Percentiles rank a stretch among this genome's conserved stretches.
phyloP scores from a whole-genome alignment of 257 asterid genomes.

The Echium plantagineum region DNA sequence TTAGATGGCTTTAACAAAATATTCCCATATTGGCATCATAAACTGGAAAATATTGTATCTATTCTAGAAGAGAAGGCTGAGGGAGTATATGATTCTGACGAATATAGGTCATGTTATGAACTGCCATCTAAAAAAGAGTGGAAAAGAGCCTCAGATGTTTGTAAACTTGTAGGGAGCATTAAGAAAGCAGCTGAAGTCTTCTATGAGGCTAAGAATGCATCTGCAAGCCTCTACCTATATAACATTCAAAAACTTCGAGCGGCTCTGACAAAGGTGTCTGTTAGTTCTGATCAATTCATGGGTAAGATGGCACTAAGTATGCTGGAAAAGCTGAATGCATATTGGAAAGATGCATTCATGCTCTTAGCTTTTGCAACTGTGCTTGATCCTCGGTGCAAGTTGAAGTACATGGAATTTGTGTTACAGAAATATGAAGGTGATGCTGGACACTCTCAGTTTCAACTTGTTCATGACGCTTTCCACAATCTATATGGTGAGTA shows the following conservation, averaged over 20 bases:
- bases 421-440: background rate
- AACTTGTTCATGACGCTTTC: background rate
- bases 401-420: constrained; percentile 1
- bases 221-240: background rate
- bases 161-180: too few species aligned
- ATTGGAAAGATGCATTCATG: background rate
- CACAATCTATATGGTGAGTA: background rate
- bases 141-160: too few species aligned
- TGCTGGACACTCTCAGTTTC: background rate
- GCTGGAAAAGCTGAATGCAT: background rate
- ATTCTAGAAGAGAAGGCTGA: too few species aligned
- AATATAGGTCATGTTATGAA: too few species aligned
- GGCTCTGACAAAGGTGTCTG: background rate
- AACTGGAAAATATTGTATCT: too few species aligned
- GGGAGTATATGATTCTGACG: too few species aligned
- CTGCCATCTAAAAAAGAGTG: too few species aligned
- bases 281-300: background rate
- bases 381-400: background rate
- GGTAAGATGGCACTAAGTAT: background rate
- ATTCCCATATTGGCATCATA: too few species aligned
- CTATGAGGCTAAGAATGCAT: constrained; percentile 2
- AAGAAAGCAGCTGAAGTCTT: constrained; percentile 13
- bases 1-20: too few species aligned
- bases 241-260: background rate
- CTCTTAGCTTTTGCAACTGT: background rate